phyloP scores from a whole-genome alignment of 208 protist genomes.

The Porcisia deanei region DNA sequence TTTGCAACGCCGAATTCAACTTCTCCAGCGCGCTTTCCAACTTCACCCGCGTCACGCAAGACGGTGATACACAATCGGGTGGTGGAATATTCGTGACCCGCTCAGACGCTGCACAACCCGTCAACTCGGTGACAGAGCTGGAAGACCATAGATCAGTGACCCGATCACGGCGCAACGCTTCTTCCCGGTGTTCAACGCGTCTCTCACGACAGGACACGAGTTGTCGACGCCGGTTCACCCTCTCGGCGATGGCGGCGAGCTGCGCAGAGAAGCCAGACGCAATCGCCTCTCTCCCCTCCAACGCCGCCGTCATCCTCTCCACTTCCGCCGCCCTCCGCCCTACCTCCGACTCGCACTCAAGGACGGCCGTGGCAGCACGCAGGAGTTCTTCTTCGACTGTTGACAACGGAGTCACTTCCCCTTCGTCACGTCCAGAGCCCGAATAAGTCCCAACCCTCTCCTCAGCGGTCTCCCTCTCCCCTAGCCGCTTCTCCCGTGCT shows the following conservation, averaged over 20 bases:
- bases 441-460: not conserved
- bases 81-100: not conserved
- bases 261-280: constrained; percentile 42
- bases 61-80: not conserved
- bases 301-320: constrained; percentile 18
- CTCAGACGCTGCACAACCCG: not conserved
- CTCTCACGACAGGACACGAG: constrained; percentile 25
- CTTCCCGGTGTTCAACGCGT: constrained; percentile 6
- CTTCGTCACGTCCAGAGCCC: not conserved
- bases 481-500: constrained; percentile 12
- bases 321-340: constrained; percentile 29
- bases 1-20: constrained; percentile 20
- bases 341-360: constrained; percentile 34
- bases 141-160: not conserved
- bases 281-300: constrained; percentile 46
- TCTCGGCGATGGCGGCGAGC: constrained; percentile 59
- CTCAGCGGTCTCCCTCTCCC: constrained; percentile 6
- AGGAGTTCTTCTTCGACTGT: constrained; percentile 22
- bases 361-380: constrained; percentile 17
- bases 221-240: constrained; percentile 38
- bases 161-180: not conserved
- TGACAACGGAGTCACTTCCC: not conserved
- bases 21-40: constrained; percentile 33
- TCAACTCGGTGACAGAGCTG: not conserved
- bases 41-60: constrained; percentile 7